phyloP scores from a whole-genome alignment of 768 basidiomycete genomes.

The Asterophora lycoperdoides region DNA sequence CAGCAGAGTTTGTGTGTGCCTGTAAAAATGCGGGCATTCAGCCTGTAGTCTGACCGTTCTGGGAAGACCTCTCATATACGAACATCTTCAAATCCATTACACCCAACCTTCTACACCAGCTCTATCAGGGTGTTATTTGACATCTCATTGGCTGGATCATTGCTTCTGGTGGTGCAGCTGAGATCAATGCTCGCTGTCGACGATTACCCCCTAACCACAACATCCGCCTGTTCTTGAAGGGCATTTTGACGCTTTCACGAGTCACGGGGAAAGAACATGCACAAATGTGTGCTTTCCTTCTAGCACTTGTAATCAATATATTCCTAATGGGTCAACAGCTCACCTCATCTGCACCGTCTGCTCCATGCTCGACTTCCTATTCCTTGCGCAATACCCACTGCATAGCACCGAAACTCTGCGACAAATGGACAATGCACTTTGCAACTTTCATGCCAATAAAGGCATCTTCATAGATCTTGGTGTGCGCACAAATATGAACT shows the following conservation, averaged over 20 bases:
- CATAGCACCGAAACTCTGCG: slow-evolving; percentile 28
- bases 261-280: slow-evolving; percentile 32
- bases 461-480: slow-evolving; percentile 30
- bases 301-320: slow-evolving; percentile 26
- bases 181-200: slow-evolving; percentile 33
- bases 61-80: slow-evolving; percentile 24
- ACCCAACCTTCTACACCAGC: slow-evolving; percentile 33
- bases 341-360: slow-evolving; percentile 25
- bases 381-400: slow-evolving; percentile 30
- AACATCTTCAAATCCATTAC: slow-evolving; percentile 23
- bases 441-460: slow-evolving; percentile 34
- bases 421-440: slow-evolving; percentile 21
- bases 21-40: slow-evolving; percentile 16
- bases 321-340: slow-evolving; percentile 9
- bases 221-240: slow-evolving; percentile 30
- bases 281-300: slow-evolving; percentile 27
- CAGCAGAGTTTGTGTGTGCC: no score
- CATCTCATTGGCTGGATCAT: slow-evolving; percentile 30
- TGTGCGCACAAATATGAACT: slow-evolving; percentile 30
- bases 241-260: slow-evolving; percentile 28
- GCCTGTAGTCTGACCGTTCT: slow-evolving; percentile 21
- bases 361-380: slow-evolving; percentile 36
- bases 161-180: slow-evolving; percentile 18
- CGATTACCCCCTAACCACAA: slow-evolving; percentile 32
- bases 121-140: slow-evolving; percentile 31